Conservation (phyloP, 176 grass and related monocot genomes). For the Eragrostis nindensis region DNA sequence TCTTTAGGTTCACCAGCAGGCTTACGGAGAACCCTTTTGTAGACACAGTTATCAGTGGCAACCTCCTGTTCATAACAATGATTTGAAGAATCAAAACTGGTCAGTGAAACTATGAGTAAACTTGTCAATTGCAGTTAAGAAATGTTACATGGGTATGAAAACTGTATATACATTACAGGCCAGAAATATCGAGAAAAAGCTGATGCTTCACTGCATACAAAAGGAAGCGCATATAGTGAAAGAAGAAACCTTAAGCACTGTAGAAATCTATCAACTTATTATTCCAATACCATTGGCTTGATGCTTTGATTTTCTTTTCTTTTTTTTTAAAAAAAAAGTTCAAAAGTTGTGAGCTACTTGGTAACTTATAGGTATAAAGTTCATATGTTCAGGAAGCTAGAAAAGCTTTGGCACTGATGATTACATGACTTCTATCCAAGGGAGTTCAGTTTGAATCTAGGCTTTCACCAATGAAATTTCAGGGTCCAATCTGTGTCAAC, state of each 20-base stretch:
- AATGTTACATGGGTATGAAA: neutral
- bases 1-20: slow-evolving; percentile 59
- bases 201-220: slow-evolving; percentile 15
- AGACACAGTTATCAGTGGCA: slow-evolving; percentile 67
- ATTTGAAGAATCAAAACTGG: neutral
- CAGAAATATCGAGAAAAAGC: neutral
- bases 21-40: slow-evolving; percentile 77
- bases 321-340: too few species aligned
- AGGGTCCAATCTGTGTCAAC: neutral
- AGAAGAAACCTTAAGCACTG: neutral
- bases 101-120: slow-evolving; percentile 19
- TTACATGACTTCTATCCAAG: too few species aligned
- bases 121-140: neutral
- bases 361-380: neutral
- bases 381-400: neutral
- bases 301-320: neutral
- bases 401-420: neutral
- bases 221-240: neutral
- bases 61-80: slow-evolving; percentile 54
- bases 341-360: neutral
- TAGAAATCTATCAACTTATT: neutral
- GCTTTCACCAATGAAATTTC: too few species aligned
- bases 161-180: neutral
- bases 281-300: neutral
- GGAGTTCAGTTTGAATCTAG: neutral